Base-by-base conservation (phyloP, 2,329 filamentous ascomycete species). In the Monilinia vaccinii-corymbosi region DNA sequence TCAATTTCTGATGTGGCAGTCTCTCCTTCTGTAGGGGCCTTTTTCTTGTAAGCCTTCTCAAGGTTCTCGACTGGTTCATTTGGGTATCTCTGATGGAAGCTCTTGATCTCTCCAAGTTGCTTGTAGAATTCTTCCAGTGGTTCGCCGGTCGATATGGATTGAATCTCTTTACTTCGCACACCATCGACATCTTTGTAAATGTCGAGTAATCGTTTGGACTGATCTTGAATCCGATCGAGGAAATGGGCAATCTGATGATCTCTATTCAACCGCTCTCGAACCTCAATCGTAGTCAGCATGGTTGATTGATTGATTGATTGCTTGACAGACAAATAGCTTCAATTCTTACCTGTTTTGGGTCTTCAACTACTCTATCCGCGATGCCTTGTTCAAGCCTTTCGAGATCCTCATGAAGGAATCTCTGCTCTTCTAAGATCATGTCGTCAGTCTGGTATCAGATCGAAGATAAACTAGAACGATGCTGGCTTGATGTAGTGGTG, bases 21-120 rank as follows among this genome's bases (percentile, higher is more conserved):
- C 50, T 87, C 83, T 53, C 84, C 82, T 65, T 87, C 86, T 47
- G 85, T 84, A 14, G 80, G 81, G 46, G 80, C 77, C 61, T 81
- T 83, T 70, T 85, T 81, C 49, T 91, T 91, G 78, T 99, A 99
- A 40, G 92, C 89, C 67, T 87, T 84, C 76, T 99, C 95, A 16
- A 96, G 84, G 69, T 97, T 97, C 74, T 99, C 94, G 51, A 96
- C 89, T 34, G 89, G 91, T 72, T 97, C 91, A 75, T 96, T 95
- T 1, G 93, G 93, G 70, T 99, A 97, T 68, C 88, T 85, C 61
- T 87, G 83, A 74, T 99, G 92, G 72, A 96, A 95, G 51, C 89
- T 85, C 70, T 91, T 94, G 69, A 96, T 88, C 31, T 86, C 83
- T 60, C 83, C 79, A 18, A 96, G 77, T 70, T 96, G 89, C 66